Evolutionary conservation across 2,329 filamentous ascomycete genomes (phyloP), one percentile per base, ranked within the genome.

Genomic region (Claviceps pazoutovae): DNA sequence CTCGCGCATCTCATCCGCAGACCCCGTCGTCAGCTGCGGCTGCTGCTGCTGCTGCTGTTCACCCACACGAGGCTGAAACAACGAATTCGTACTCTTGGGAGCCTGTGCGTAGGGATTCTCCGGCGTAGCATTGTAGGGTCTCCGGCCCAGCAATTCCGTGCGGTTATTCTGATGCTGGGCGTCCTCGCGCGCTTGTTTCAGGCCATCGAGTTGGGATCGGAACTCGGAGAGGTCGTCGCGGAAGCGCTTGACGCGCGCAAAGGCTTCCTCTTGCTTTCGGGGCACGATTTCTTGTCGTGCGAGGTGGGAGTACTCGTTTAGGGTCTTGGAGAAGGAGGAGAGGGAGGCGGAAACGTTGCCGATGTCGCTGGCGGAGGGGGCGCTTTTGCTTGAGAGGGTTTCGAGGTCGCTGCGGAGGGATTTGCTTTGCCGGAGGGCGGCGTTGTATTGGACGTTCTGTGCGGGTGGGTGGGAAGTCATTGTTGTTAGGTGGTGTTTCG

Each of bases 191-290:
- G 83, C 80, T 55, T 80, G 76, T 65, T 90, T 93, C 49, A 96
- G 71, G 38, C 78, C 74, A 58, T 90, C 86, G 59, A 96, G 84
- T 59, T 87, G 83, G 21, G 79, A 69, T 38, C 88, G 79, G 65
- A 89, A 95, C 51, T 90, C 87, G 49, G 82, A 71, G 2, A 97
- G 78, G 63, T 97, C 91, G 44, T 76, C 68, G 53, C 88, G 83
- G 69, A 98, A 98, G 60, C 82, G 88, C 67, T 86, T 86, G 53
- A 95, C 76, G 45, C 93, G 81, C 64, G 94, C 88, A 57, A 81
- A 75, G 1, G 91, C 93, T 64, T 97, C 95, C 54, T 93, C 84
- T 60, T 95, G 87, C 70, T 97, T 98, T 54, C 87, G 84, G 4
- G 86, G 79, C 52, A 95, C 90, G 36, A 95, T 80, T 68, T 98